Conservation (phyloP, 1,284 basidiomycete species). For the Leucoagaricus sp. region DNA sequence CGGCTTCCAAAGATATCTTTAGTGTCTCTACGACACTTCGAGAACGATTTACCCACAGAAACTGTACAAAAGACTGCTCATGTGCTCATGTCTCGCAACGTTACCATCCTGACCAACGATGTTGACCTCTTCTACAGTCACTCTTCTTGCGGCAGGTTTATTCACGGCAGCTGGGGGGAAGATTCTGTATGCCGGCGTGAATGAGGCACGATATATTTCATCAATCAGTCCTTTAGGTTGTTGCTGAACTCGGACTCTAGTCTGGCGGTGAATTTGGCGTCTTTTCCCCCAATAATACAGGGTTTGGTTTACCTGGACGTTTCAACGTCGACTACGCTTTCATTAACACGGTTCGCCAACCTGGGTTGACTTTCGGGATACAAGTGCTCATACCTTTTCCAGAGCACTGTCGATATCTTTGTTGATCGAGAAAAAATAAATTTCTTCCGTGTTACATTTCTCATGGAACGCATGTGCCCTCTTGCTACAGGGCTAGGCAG, state of each 20-base stretch:
- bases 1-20: background rate
- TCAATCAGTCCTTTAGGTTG: background rate
- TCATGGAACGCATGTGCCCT: conserved; percentile 50
- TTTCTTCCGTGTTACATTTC: conserved; percentile 48
- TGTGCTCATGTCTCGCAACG: background rate
- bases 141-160: background rate
- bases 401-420: conserved; percentile 47
- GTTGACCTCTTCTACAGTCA: background rate
- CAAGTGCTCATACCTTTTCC: background rate
- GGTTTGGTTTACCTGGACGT: conserved; percentile 42
- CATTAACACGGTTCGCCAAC: conserved; percentile 41
- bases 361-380: too few relatives aligned
- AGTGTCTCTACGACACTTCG: too few relatives aligned
- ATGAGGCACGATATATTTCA: conserved; percentile 28
- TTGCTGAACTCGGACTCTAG: conserved; percentile 19
- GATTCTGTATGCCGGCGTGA: conserved; percentile 38
- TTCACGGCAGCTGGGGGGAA: conserved; percentile 18
- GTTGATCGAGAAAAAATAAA: conserved; percentile 50
- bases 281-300: conserved; percentile 30
- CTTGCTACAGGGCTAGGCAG: conserved; percentile 41
- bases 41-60: background rate
- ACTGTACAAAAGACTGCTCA: background rate
- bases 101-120: background rate
- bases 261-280: conserved; percentile 45
- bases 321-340: conserved; percentile 48